Base-by-base conservation (phyloP, 257 asterid species). In the Przewalskia tangutica region DNA sequence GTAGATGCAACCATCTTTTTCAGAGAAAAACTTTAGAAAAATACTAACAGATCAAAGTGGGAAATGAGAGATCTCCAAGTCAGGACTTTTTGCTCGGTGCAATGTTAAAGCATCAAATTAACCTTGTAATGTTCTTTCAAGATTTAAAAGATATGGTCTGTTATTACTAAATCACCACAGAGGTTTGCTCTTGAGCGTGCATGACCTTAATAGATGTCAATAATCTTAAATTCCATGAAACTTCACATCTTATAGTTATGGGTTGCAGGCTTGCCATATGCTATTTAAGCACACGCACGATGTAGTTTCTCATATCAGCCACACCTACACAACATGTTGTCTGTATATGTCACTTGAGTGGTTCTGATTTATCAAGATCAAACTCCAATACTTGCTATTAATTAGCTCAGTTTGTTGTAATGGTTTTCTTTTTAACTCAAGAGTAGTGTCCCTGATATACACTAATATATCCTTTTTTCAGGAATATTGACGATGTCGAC, bases 401-500 rank as follows among this genome's bases (percentile, higher is more conserved):
- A 73, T 48, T 73, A 46, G 40, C 36, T 65, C 9, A 6, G 23
- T 34, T 10, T 66, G 54, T 51, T 63, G 62, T 60, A 42, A 51
- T 65, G 53, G 6, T 48, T 36, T 51, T 10, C 56, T 48, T 73
- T 32, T 23, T 68, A 44, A 80, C 44, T 17, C 8, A 16, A 27
- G 5, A 62, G 80, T 75, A 42, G 42, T 75, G 63, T 50, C 80
- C 46, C 46, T 75, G 23, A 13, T 23, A 50, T 27, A 7, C 36
- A 42, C 62, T 50, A 62, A 20, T 44, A 12, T 40, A 44, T 63
- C 63, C 46, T 80, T 6, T 83, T 34, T 86, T 67, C 83, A 93
- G 97, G 62, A 93, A 92, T 81, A 91, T 92, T 84, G 96, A 91
- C 62, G 97, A 91, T 32, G 97, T 92, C 65, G 97, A 92, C 93